Evolutionary conservation across 2,329 filamentous ascomycete species (phyloP), one percentile per base, ranked within the genome.

Genomic region (Raffaelea ambrosiae): DNA sequence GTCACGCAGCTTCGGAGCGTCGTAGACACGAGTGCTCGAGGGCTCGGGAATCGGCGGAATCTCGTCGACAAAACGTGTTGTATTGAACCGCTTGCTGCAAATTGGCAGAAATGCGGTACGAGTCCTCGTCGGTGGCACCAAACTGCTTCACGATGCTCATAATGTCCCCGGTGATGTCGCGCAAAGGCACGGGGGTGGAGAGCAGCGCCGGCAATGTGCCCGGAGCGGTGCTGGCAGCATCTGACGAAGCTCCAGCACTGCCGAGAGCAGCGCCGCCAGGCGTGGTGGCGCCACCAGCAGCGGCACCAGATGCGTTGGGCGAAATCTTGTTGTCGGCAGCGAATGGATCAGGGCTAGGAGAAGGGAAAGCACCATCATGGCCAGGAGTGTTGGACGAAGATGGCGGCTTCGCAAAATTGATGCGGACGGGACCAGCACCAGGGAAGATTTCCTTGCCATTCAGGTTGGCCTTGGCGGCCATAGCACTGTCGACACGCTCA

Each of bases 371-470:
- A 29, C 89, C 88, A 59, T 91, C 90, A 48, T 88, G 84, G 18
- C 88, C 89, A 46, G 93, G 91, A 0, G 93, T 96, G 54, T 88
- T 84, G 52, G 89, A 88, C 41, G 87, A 83, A 44, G 88, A 95
- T 19, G 89, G 89, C 22, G 93, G 91, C 69, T 98, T 98, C 33
- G 93, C 93, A 66, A 95, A 98, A 59, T 95, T 95, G 63, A 98
- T 97, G 46, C 91, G 80, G 49, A 97, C 88, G 16, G 91, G 89
- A 1, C 93, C 93, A 49, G 90, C 90, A 48, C 93, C 93, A 9
- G 93, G 93, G 71, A 98, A 98, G 51, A 98, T 96, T 65, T 98
- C 93, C 66, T 95, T 96, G 59, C 89, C 89, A 59, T 97, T 97
- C 67, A 95, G 83, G 61, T 83, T 77, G 14, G 82, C 82, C 64